phyloP scores from a whole-genome alignment of 371 early-diverging fungal genomes.

The Batrachochytrium dendrobatidis region DNA sequence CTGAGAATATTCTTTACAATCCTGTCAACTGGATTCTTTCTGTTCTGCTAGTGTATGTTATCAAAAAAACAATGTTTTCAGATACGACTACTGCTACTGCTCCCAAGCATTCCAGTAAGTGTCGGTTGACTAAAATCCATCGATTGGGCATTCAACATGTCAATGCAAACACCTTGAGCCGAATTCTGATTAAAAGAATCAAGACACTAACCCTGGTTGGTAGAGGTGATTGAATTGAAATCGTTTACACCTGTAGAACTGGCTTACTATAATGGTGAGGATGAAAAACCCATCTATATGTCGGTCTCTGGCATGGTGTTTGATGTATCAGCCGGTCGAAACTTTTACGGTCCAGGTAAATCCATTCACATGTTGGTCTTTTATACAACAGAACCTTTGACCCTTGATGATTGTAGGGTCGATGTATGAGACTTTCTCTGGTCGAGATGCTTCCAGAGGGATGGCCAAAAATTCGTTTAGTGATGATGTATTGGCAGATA shows the following conservation, averaged over 20 bases:
- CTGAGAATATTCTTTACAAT: no score
- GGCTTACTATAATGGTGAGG: constrained; percentile 45
- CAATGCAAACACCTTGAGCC: neutral
- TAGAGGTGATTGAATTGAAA: constrained; percentile 48
- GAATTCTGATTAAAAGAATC: neutral
- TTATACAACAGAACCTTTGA: neutral
- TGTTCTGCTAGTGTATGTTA: constrained; percentile 30
- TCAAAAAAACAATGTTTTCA: neutral
- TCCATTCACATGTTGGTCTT: neutral
- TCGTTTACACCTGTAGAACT: constrained; percentile 67
- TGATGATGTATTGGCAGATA: constrained; percentile 59
- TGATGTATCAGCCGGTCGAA: constrained; percentile 77
- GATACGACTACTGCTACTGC: neutral
- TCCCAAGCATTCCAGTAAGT: neutral
- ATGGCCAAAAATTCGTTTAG: constrained; percentile 89
- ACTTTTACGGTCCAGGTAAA: constrained; percentile 87
- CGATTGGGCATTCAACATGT: neutral
- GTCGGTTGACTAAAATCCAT: neutral
- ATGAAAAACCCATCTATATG: constrained; percentile 63
- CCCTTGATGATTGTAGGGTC: constrained; percentile 54
- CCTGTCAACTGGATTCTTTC: constrained; percentile 53
- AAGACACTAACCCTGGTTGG: neutral
- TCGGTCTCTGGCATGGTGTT: constrained; percentile 79
- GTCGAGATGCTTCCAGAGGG: constrained; percentile 51
- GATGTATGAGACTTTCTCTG: constrained; percentile 84